A percentile compares a stretch with the other conserved stretches of the same genome.
phyloP scores from a whole-genome alignment of 139 green algal genomes.

The Closterium sp. region DNA sequence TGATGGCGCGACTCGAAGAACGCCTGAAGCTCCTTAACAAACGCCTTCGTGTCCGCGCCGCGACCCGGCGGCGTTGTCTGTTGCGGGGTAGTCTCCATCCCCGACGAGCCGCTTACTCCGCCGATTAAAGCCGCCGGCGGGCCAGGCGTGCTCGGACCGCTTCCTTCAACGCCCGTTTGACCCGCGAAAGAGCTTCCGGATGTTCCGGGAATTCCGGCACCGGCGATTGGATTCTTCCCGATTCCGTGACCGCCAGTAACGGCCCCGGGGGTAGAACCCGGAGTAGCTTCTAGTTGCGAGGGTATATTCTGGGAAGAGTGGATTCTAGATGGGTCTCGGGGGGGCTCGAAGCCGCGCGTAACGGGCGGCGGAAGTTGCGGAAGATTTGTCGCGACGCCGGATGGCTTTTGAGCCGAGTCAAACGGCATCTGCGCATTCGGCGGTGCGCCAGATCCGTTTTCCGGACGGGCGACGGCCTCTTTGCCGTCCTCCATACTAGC shows the following conservation, averaged over 20 bases:
- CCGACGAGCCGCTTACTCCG: neutral
- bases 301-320: neutral
- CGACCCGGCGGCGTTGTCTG: neutral
- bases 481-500: neutral
- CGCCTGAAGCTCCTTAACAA: neutral
- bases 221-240: neutral
- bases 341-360: neutral
- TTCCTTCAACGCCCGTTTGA: neutral
- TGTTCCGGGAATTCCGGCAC: neutral
- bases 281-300: neutral
- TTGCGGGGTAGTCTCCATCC: neutral
- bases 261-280: neutral
- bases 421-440: neutral
- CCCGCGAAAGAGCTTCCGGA: neutral
- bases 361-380: neutral
- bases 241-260: neutral
- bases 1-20: neutral
- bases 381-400: neutral
- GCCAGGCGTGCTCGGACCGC: neutral
- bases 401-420: neutral
- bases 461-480: neutral
- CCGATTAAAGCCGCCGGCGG: neutral
- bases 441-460: neutral
- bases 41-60: slow-evolving; percentile 1
- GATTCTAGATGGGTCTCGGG: neutral